Conservation (phyloP, 139 green algal genomes). For the Chlorella sorokiniana region DNA sequence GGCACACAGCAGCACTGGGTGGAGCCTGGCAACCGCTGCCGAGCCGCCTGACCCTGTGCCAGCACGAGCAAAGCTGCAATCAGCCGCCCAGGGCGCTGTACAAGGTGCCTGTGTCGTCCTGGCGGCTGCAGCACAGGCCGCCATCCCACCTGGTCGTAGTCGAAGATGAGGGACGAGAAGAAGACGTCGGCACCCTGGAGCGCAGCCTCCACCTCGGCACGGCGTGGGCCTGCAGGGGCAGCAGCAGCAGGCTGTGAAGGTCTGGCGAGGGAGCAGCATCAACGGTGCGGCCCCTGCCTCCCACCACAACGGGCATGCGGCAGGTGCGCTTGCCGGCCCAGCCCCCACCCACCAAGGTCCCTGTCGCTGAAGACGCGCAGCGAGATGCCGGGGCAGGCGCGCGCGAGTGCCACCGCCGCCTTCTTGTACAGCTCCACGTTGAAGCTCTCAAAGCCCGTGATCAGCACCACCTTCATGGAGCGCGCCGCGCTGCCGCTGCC, state of each 20-base stretch:
- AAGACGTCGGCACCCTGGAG: constrained; percentile 88
- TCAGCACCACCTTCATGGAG: constrained; percentile 80
- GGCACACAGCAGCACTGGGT: not conserved
- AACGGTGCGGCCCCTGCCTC: too few relatives aligned
- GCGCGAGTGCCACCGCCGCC: constrained; percentile 41
- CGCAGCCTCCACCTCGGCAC: constrained; percentile 74
- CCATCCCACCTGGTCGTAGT: constrained; percentile 92
- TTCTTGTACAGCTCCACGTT: constrained; percentile 91
- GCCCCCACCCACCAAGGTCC: constrained; percentile 63
- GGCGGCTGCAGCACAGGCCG: too few relatives aligned
- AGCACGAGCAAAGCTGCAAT: too few relatives aligned
- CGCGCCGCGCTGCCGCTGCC: constrained; percentile 7
- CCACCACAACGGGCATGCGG: not conserved
- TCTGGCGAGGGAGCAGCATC: too few relatives aligned
- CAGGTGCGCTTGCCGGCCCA: not conserved
- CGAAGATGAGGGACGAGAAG: constrained; percentile 94
- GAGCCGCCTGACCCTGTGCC: too few relatives aligned
- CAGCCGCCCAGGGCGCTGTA: too few relatives aligned
- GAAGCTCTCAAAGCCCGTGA: constrained; percentile 98
- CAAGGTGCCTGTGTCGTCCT: too few relatives aligned
- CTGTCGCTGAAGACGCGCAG: constrained; percentile 92
- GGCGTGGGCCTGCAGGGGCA: constrained; percentile 16
- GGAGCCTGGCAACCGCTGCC: too few relatives aligned
- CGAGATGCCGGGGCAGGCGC: constrained; percentile 47
- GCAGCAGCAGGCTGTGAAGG: not conserved